These are phyloP conservation scores for Austroboletus niveus DNA, from an alignment of 1,284 basidiomycete species.

Conservation along the genomic window DNA sequence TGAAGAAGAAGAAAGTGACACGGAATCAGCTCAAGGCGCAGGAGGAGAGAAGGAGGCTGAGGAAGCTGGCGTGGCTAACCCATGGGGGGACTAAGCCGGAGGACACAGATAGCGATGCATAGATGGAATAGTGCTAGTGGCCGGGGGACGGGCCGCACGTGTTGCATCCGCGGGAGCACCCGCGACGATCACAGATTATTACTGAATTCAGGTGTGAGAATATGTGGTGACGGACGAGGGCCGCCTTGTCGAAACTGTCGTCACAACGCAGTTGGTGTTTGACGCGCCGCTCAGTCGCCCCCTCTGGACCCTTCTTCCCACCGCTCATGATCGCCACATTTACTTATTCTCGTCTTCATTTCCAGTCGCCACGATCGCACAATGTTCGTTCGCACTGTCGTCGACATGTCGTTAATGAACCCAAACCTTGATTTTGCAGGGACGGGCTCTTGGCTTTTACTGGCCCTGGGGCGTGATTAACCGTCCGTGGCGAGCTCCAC, in stretches of 20 bases:
- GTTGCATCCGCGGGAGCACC: slow-evolving; percentile 27
- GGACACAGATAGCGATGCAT: slow-evolving; percentile 64
- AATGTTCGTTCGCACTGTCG: not conserved
- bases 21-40: slow-evolving; percentile 88
- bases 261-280: slow-evolving; percentile 18
- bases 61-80: slow-evolving; percentile 84
- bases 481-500: slow-evolving; percentile 11
- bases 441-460: not conserved
- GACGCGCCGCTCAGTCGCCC: slow-evolving; percentile 21
- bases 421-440: not conserved
- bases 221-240: not conserved
- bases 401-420: slow-evolving; percentile 4
- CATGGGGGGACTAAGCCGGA: slow-evolving; percentile 80
- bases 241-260: slow-evolving; percentile 23
- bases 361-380: slow-evolving; percentile 23
- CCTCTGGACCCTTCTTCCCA: not conserved
- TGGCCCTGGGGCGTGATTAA: slow-evolving; percentile 23
- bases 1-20: slow-evolving; percentile 90
- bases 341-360: slow-evolving; percentile 19
- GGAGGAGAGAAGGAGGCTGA: slow-evolving; percentile 76
- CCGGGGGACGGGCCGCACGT: slow-evolving; percentile 18
- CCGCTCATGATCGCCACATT: slow-evolving; percentile 29
- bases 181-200: slow-evolving; percentile 32
- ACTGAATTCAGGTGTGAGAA: not conserved
- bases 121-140: slow-evolving; percentile 11